phyloP scores from a whole-genome alignment of 768 basidiomycete genomes.

The Xerocomus potaroensis region DNA sequence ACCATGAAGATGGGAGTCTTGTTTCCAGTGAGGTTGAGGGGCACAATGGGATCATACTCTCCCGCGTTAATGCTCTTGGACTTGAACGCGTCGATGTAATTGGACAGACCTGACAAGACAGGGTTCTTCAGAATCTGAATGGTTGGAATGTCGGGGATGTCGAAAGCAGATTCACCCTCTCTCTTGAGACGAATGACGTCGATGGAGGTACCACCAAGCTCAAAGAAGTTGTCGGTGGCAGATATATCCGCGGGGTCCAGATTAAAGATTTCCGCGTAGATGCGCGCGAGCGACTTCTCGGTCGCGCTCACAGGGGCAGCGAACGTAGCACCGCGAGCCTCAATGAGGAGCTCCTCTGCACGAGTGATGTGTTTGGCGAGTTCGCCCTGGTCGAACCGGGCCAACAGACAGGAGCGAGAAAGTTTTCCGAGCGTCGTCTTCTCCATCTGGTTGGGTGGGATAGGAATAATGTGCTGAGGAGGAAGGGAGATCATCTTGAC shows the following conservation, averaged over 20 bases:
- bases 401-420: conserved; percentile 32
- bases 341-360: conserved; percentile 2
- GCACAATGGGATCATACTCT: conserved; percentile 13
- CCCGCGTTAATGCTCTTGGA: conserved; percentile 3
- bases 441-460: conserved; percentile 35
- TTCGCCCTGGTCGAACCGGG: conserved; percentile 31
- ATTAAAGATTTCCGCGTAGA: neutral
- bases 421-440: conserved; percentile 42
- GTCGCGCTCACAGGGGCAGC: conserved; percentile 17
- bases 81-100: conserved; percentile 26
- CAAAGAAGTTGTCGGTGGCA: conserved; percentile 34
- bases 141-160: conserved; percentile 28
- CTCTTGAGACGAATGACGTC: conserved; percentile 29
- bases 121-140: conserved; percentile 35
- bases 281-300: conserved; percentile 13
- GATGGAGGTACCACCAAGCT: conserved; percentile 37
- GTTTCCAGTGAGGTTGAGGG: conserved; percentile 33
- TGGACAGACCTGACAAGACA: conserved; percentile 27
- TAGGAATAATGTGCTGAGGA: conserved; percentile 37
- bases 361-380: conserved; percentile 23
- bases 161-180: conserved; percentile 21
- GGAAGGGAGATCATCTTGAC: conserved; percentile 30
- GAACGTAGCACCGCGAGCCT: conserved; percentile 17
- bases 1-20: conserved; percentile 42
- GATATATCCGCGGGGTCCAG: conserved; percentile 3